Conservation (phyloP, 768 basidiomycete genomes). For the Mycena maculata region DNA sequence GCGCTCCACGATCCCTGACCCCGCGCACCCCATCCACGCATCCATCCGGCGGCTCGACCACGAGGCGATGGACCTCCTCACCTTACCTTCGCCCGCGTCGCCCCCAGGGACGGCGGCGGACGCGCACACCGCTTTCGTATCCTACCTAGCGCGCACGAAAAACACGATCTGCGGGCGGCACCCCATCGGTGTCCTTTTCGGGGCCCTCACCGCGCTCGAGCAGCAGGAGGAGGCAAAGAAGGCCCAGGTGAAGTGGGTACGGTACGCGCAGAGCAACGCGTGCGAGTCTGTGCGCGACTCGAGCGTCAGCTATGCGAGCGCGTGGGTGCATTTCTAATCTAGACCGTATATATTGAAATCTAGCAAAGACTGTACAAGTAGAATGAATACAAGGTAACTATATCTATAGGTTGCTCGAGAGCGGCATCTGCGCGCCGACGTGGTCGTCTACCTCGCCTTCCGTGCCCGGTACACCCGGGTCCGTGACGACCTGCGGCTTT, state of each 20-base stretch:
- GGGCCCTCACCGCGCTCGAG: slow-evolving; percentile 74
- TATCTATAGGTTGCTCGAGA: slow-evolving; percentile 52
- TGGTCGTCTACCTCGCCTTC: slow-evolving; percentile 68
- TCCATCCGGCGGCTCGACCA: slow-evolving; percentile 89
- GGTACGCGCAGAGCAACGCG: slow-evolving; percentile 92
- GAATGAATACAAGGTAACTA: too few relatives aligned
- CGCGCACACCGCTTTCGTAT: slow-evolving; percentile 72
- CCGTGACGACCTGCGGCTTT: slow-evolving; percentile 73
- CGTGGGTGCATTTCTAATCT: slow-evolving; percentile 77
- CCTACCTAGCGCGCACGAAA: slow-evolving; percentile 77
- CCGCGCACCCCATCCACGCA: slow-evolving; percentile 75
- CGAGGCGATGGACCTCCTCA: slow-evolving; percentile 83
- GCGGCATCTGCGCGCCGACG: slow-evolving; percentile 62
- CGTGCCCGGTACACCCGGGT: slow-evolving; percentile 75
- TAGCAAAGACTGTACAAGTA: slow-evolving; percentile 7
- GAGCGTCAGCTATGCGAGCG: slow-evolving; percentile 98
- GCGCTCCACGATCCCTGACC: slow-evolving; percentile 51
- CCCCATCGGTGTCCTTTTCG: slow-evolving; percentile 92
- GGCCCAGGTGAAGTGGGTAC: slow-evolving; percentile 77
- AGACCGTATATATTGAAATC: not conserved
- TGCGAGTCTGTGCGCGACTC: slow-evolving; percentile 78
- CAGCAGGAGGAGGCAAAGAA: slow-evolving; percentile 44
- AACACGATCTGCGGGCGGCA: slow-evolving; percentile 99
- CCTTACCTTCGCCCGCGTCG: slow-evolving; percentile 57
- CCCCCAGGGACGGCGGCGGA: slow-evolving; percentile 49